Evolutionary conservation across 495 filamentous ascomycete genomes (phyloP).

Genomic region (Penicillium desertorum): DNA sequence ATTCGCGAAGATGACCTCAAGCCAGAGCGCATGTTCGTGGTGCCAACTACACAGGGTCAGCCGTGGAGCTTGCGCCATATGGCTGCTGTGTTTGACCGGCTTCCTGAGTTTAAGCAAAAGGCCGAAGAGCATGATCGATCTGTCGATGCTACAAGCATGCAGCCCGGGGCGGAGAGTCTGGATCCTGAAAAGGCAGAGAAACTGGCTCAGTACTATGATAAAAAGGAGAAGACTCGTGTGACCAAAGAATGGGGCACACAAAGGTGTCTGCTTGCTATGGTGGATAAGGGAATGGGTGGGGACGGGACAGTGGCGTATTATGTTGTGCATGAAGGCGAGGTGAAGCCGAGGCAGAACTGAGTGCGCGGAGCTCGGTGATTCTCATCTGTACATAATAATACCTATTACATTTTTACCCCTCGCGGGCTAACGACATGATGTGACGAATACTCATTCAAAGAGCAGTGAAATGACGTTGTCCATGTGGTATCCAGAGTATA

Average conservation of each 20-base stretch:
- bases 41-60: slow-evolving; percentile 80
- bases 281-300: slow-evolving; percentile 58
- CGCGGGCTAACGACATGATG: not conserved
- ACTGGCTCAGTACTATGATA: slow-evolving; percentile 39
- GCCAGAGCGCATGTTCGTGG: slow-evolving; percentile 75
- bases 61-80: slow-evolving; percentile 76
- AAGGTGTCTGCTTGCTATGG: slow-evolving; percentile 75
- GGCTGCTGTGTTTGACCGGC: slow-evolving; percentile 75
- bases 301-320: slow-evolving; percentile 97
- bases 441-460: slow-evolving; percentile 18
- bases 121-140: slow-evolving; percentile 30
- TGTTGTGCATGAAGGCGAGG: slow-evolving; percentile 88
- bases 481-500: slow-evolving; percentile 1
- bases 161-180: not conserved
- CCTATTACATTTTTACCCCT: slow-evolving; percentile 4
- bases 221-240: slow-evolving; percentile 31
- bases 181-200: slow-evolving; percentile 33
- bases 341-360: slow-evolving; percentile 95
- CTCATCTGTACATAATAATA: slow-evolving; percentile 6
- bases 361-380: not conserved
- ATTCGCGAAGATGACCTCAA: slow-evolving; percentile 48
- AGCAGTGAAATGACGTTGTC: not conserved
- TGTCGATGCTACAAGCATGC: not conserved
- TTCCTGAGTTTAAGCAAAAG: slow-evolving; percentile 40
- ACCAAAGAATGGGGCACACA: slow-evolving; percentile 55